These are phyloP conservation scores for Pseudoturritis turrita DNA, from an alignment of 345 rosid species.

Conservation along the genomic window DNA sequence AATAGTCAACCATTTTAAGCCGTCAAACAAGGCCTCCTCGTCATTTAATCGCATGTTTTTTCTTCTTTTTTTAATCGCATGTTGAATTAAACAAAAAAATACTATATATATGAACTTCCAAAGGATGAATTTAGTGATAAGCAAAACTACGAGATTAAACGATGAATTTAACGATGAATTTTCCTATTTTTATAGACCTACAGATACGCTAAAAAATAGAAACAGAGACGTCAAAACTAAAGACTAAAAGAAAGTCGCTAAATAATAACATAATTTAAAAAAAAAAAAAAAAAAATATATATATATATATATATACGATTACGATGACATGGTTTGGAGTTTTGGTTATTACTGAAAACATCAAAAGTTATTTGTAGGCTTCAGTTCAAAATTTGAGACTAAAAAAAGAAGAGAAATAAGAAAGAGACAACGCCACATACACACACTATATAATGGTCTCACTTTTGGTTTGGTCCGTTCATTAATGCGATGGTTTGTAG, in stretches of 20 bases:
- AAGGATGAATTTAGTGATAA: background rate
- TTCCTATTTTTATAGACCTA: background rate
- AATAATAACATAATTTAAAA: background rate
- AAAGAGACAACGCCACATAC: slow-evolving; percentile 13
- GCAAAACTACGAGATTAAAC: background rate
- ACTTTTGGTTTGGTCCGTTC: slow-evolving; percentile 21
- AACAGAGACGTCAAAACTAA: background rate
- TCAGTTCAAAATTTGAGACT: background rate
- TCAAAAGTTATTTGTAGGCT: background rate
- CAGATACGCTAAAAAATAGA: background rate
- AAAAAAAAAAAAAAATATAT: too few relatives aligned
- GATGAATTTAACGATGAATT: background rate
- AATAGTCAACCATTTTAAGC: background rate
- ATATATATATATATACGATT: too few relatives aligned
- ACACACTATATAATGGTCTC: slow-evolving; percentile 4
- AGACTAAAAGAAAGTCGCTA: background rate
- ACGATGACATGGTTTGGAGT: background rate
- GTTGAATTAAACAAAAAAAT: too few relatives aligned
- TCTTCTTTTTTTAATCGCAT: too few relatives aligned
- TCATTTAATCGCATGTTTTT: background rate
- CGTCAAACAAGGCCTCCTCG: slow-evolving; percentile 6
- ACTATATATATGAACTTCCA: background rate
- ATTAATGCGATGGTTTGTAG: slow-evolving; percentile 5
- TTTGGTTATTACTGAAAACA: background rate
- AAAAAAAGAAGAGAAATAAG: background rate